Base-by-base conservation (phyloP, 2,329 filamentous ascomycete species). In the Penicillium psychrosexuale region DNA sequence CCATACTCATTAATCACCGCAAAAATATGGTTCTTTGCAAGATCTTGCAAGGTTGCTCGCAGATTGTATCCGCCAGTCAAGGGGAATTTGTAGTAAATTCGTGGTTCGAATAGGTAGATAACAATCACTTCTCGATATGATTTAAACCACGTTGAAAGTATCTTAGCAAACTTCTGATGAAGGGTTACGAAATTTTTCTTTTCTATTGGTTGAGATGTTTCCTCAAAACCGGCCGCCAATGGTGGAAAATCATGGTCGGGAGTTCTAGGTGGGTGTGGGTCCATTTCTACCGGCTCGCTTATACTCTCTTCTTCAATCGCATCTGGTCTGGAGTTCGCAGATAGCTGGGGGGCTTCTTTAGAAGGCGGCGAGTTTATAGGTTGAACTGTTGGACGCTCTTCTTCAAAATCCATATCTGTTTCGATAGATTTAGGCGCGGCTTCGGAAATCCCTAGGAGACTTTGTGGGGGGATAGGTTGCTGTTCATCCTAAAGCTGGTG, bases 1-100 rank as follows among this genome's bases (percentile, higher is more conserved):
- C 51, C 19, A 42, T 47, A 55, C 3, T 54, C 8, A 42, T 51
- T 42, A 3, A 43, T 1, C 17, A 47, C 22, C 5, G 48, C 3
- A 24, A 57, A 51, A 9, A 47, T 3, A 44, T 49, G 15, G 1
- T 55, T 33, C 8, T 33, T 51, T n/a, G 22, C n/a, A 30, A 57
- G 51, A 37, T 48, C 39, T 19, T 31, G 7, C 1, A 57, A 8
- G 1, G 2, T 34, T 19, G 31, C 19, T 28, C 19, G 22, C 7
- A 54, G 19, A 9, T 40, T 40, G 2, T 17, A 45, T 37, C 42
- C 31, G 5, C 31, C 27, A 19, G 1, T 33, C 3, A 36, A n/a
- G 8, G 1, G 30, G 34, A 52, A 58, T 43, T 58, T 58, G n/a
- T 55, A 55, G 22, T 54, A 54, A 45, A 30, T 24, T 4, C 42